Percentiles rank a stretch among this genome's conserved stretches.
Conservation (phyloP, 192 early-diverging fungal genomes). For the Lobulomyces angularis region DNA sequence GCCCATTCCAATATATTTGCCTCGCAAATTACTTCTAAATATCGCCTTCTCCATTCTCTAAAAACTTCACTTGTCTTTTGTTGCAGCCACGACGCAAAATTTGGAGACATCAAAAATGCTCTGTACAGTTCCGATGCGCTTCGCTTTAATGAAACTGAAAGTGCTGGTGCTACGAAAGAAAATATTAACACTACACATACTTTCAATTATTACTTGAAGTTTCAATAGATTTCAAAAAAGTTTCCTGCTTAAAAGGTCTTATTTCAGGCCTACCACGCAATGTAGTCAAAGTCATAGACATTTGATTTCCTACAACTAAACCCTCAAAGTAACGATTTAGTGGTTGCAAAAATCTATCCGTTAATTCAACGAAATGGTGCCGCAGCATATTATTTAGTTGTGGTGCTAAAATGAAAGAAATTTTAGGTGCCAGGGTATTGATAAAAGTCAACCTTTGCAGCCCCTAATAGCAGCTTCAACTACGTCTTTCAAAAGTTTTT, state of each 20-base stretch:
- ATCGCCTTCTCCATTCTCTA: conserved; percentile 63
- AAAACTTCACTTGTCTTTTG: conserved; percentile 65
- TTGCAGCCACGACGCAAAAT: conserved; percentile 93
- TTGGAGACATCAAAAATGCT: conserved; percentile 82
- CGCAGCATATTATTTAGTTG: conserved; percentile 85
- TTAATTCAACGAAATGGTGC: conserved; percentile 83
- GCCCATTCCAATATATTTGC: conserved; percentile 41
- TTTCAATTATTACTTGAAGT: conserved; percentile 28
- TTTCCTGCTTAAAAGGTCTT: conserved; percentile 64
- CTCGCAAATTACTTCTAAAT: conserved; percentile 57
- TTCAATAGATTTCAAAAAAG: conserved; percentile 56
- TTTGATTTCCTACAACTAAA: conserved; percentile 56
- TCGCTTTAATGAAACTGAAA: conserved; percentile 37
- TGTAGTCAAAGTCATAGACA: conserved; percentile 34
- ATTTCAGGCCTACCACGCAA: conserved; percentile 45
- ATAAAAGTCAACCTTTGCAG: conserved; percentile 30
- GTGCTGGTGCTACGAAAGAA: conserved; percentile 25
- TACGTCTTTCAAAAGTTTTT: conserved; percentile 62
- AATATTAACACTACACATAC: conserved; percentile 27
- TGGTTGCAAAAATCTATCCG: conserved; percentile 89
- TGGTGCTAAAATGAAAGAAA: conserved; percentile 12
- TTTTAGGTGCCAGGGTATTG: background rate
- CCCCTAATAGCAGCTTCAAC: conserved; percentile 60
- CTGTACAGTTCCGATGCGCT: conserved; percentile 69
- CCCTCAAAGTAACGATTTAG: conserved; percentile 86